These are phyloP conservation scores for Botrytis pseudocinerea DNA, from an alignment of 2,329 filamentous ascomycete species.

Conservation along the genomic window DNA sequence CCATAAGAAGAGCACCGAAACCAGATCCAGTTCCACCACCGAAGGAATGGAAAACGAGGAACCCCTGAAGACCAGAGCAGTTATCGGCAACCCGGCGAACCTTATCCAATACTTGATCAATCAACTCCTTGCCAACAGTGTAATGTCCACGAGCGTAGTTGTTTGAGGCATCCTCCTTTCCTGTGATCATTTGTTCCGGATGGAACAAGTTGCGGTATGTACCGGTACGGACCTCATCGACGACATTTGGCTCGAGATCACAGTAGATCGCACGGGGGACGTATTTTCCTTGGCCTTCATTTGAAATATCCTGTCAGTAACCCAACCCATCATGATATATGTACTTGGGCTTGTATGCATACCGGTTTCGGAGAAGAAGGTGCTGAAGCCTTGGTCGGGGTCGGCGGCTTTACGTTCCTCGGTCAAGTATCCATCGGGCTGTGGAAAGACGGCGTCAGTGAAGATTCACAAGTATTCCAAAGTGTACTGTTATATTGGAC, in stretches of 20 bases:
- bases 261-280: constrained; percentile 68
- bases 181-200: constrained; percentile 64
- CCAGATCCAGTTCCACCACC: constrained; percentile 68
- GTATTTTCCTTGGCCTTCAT: constrained; percentile 88
- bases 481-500: constrained; percentile 1
- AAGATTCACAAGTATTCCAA: constrained; percentile 13
- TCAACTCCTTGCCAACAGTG: constrained; percentile 67
- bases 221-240: constrained; percentile 67
- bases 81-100: constrained; percentile 66
- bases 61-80: constrained; percentile 65
- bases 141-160: constrained; percentile 71
- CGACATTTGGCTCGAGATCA: constrained; percentile 65
- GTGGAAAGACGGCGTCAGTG: constrained; percentile 41
- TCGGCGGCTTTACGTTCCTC: constrained; percentile 94
- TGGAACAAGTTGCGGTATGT: constrained; percentile 64
- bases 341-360: constrained; percentile 43
- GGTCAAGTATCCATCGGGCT: constrained; percentile 98
- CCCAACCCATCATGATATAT: constrained; percentile 32
- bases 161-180: constrained; percentile 69
- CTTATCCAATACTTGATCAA: constrained; percentile 63
- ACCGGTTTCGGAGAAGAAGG: constrained; percentile 99
- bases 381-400: constrained; percentile 97
- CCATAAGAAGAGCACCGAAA: constrained; percentile 64
- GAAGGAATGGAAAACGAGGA: constrained; percentile 69
- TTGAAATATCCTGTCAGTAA: constrained; percentile 32